Evolutionary conservation across 441 rosid species (phyloP), one percentile per base, ranked within the genome.

Genomic region (Heliophila coronopifolia): DNA sequence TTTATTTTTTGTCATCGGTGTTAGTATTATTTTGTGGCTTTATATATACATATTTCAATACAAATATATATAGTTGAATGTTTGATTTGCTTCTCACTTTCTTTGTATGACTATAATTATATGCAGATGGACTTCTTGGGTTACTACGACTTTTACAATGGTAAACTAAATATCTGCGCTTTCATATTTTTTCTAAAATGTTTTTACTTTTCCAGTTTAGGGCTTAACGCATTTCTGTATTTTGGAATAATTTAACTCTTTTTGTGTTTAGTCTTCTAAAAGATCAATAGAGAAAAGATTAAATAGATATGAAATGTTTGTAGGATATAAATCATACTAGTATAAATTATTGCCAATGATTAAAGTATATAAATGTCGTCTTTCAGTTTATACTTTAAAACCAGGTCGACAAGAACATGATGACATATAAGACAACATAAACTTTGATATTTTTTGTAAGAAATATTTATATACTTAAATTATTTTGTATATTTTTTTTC

Each of bases 121-220:
- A 35, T 42, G 53, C 53, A 61, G 60, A 51, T 68, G 67, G 39
- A 50, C 13, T 39, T 52, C 30, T 19, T 63, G 18, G 58, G 40
- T 34, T 51, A 23, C 61, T 40, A 63, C 32, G 61, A 68, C 51
- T 63, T 52, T 30, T 68, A 65, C 54, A 68, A 63, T 26, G 67
- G 69, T 63, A 60, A 25, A 11, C 7, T 8, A 46, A 54, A 34
- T 17, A 16, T 1, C 18, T 37, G 38, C 9, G 6, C 7, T 31
- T n/a, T 25, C 30, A n/a, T 12, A n/a, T 46, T 3, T 23, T 17
- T 19, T 19, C 8, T 20, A 20, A n/a, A 13, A 47, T 25, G n/a
- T 26, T 42, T 12, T 25, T 7, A 1, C 1, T 41, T 33, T 4
- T 32, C 28, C 23, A 34, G 8, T 42, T 59, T 4, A 48, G 23